These are phyloP conservation scores for Bimuria novae-zelandiae DNA, from an alignment of 2,329 filamentous ascomycete genomes.

Conservation along the genomic window DNA sequence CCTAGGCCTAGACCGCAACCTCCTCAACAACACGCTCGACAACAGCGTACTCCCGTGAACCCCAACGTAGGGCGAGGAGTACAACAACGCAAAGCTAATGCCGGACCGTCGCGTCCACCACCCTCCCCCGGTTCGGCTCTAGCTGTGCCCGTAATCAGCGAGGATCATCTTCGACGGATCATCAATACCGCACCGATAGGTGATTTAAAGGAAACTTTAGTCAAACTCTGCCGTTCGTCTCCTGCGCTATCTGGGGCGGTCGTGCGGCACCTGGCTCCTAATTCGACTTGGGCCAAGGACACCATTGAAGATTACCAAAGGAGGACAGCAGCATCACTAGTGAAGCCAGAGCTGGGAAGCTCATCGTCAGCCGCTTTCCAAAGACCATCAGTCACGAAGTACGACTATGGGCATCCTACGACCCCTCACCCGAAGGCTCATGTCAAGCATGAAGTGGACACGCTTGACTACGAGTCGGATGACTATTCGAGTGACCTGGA, in stretches of 20 bases:
- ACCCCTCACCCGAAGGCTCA: background rate
- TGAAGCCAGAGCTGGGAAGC: slow-evolving; percentile 1
- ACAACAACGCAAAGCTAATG: slow-evolving; percentile 1
- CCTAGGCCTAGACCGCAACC: slow-evolving; percentile 14
- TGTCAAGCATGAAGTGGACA: background rate
- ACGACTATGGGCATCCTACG: background rate
- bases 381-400: background rate
- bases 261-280: slow-evolving; percentile 36
- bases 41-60: slow-evolving; percentile 11
- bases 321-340: background rate
- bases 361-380: background rate
- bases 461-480: background rate
- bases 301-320: slow-evolving; percentile 9
- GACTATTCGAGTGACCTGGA: background rate
- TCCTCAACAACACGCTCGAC: slow-evolving; percentile 5
- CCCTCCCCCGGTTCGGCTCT: background rate
- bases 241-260: slow-evolving; percentile 40
- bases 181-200: slow-evolving; percentile 27
- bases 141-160: slow-evolving; percentile 21
- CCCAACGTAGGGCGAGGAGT: slow-evolving; percentile 17
- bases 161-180: slow-evolving; percentile 31
- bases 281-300: slow-evolving; percentile 33
- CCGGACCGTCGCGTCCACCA: background rate
- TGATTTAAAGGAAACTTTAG: slow-evolving; percentile 27
- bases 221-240: slow-evolving; percentile 37